These are phyloP conservation scores for Cryptosporidium meleagridis DNA, from an alignment of 169 alveolate species.

Conservation along the genomic window DNA sequence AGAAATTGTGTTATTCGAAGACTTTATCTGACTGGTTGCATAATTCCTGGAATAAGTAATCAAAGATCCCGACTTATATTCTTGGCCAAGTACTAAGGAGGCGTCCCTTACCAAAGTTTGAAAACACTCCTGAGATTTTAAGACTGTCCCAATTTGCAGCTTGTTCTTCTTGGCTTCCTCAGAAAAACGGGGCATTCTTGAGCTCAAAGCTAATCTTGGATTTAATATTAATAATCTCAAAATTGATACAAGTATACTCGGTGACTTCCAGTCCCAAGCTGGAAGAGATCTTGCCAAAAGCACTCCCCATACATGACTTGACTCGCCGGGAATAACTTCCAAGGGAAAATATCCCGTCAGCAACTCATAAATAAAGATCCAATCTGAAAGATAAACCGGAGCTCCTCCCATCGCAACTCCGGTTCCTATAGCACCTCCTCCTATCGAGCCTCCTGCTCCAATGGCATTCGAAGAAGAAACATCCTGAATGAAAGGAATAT, in stretches of 20 bases:
- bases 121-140: conserved; percentile 76
- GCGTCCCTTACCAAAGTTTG: conserved; percentile 72
- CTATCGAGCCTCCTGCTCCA: neutral
- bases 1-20: neutral
- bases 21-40: neutral
- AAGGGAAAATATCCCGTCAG: conserved; percentile 81
- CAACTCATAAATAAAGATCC: conserved; percentile 79
- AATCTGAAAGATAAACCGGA: conserved; percentile 75
- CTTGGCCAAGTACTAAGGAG: neutral
- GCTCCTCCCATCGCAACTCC: neutral
- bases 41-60: conserved; percentile 10
- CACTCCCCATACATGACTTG: conserved; percentile 82
- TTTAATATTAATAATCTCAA: conserved; percentile 77
- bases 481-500: neutral
- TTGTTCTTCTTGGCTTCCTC: conserved; percentile 75
- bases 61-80: conserved; percentile 3
- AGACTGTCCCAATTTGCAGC: conserved; percentile 77
- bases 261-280: conserved; percentile 79
- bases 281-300: conserved; percentile 79
- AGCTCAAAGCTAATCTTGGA: conserved; percentile 74
- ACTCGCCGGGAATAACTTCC: conserved; percentile 79
- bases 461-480: neutral
- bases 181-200: conserved; percentile 79
- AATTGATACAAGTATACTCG: conserved; percentile 79
- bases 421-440: neutral